Conservation (phyloP, 78 protist species). For the Cavenderia fasciculata region DNA sequence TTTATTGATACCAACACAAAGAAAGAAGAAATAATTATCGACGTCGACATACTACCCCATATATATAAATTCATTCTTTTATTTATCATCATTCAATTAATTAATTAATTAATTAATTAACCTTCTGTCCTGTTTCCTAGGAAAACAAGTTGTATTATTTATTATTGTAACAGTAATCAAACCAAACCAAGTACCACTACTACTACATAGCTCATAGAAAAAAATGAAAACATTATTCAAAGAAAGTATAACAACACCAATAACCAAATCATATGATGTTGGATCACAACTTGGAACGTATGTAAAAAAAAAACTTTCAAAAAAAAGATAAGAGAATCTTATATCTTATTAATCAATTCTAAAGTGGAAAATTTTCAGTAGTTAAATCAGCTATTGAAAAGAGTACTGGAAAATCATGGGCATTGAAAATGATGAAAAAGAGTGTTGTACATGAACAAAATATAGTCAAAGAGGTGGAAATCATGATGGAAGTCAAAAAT, state of each 20-base stretch:
- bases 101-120: too few species aligned
- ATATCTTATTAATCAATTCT: not conserved
- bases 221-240: conserved; percentile 7
- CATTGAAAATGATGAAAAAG: conserved; percentile 73
- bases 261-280: conserved; percentile 46
- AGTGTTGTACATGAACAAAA: conserved; percentile 52
- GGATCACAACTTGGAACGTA: conserved; percentile 51
- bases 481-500: conserved; percentile 66
- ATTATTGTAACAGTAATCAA: too few species aligned
- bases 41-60: too few species aligned
- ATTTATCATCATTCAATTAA: too few species aligned
- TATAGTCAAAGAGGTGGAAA: conserved; percentile 73
- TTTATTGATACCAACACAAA: too few species aligned
- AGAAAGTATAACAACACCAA: conserved; percentile 17
- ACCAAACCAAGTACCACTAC: too few species aligned
- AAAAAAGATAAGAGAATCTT: too few species aligned
- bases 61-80: too few species aligned
- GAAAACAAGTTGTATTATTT: too few species aligned
- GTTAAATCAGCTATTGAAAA: conserved; percentile 67
- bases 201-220: too few species aligned
- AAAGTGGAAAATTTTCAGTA: conserved; percentile 77
- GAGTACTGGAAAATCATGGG: conserved; percentile 36
- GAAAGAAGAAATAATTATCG: too few species aligned
- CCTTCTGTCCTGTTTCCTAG: too few species aligned
- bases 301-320: not conserved